These are phyloP conservation scores for Grigorovia transvaalensis DNA, from an alignment of 805 yeast species.

Conservation along the genomic window DNA sequence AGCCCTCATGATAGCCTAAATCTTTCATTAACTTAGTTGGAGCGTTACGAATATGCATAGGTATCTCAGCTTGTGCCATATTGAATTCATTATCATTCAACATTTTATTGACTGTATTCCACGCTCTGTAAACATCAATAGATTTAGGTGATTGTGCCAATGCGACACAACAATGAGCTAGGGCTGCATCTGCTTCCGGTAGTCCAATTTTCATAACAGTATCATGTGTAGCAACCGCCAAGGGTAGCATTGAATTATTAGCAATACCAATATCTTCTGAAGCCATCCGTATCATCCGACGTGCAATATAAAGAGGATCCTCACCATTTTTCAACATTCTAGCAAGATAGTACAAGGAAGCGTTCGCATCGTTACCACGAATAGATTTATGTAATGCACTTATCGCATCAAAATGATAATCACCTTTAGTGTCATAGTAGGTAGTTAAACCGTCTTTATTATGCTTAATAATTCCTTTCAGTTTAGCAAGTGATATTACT, in stretches of 20 bases:
- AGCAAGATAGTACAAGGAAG: slow-evolving; percentile 76
- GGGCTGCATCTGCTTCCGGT: slow-evolving; percentile 84
- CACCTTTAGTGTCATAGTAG: slow-evolving; percentile 76
- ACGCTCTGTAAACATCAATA: slow-evolving; percentile 75
- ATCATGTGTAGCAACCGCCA: slow-evolving; percentile 76
- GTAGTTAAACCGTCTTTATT: slow-evolving; percentile 30
- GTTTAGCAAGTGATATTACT: neutral
- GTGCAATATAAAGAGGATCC: slow-evolving; percentile 77
- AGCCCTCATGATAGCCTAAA: slow-evolving; percentile 71
- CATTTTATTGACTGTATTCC: slow-evolving; percentile 52
- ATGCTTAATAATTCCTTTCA: slow-evolving; percentile 32
- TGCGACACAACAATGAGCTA: slow-evolving; percentile 91
- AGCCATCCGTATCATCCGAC: slow-evolving; percentile 90
- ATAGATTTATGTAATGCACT: slow-evolving; percentile 92
- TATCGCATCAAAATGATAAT: slow-evolving; percentile 87
- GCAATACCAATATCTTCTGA: slow-evolving; percentile 87
- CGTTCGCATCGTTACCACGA: slow-evolving; percentile 84
- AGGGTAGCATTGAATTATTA: slow-evolving; percentile 76
- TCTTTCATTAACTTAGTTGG: slow-evolving; percentile 89
- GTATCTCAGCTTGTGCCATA: slow-evolving; percentile 44
- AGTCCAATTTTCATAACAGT: slow-evolving; percentile 84
- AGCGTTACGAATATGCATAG: slow-evolving; percentile 83
- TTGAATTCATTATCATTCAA: slow-evolving; percentile 41
- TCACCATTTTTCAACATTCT: slow-evolving; percentile 92
- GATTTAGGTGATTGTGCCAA: slow-evolving; percentile 79